phyloP scores from a whole-genome alignment of 148 eudicot genomes.

The Rhododendron kiyosumense region DNA sequence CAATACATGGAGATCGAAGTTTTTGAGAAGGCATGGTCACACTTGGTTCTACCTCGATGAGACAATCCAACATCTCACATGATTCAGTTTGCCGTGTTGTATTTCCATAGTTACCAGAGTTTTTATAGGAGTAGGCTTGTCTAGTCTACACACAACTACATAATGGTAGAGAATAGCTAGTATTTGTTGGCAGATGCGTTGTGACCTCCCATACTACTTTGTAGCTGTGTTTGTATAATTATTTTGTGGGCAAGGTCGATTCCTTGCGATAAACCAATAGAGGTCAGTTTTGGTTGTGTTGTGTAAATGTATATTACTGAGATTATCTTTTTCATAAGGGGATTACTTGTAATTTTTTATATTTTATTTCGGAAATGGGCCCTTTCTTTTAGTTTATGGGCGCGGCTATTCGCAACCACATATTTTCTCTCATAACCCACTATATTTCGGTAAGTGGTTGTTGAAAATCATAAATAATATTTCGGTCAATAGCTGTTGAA shows the following conservation, averaged over 20 bases:
- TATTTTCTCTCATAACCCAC: no score
- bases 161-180: neutral
- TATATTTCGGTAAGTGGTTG: no score
- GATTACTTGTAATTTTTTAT: neutral
- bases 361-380: neutral
- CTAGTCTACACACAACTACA: neutral
- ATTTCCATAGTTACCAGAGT: neutral
- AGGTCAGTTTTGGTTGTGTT: slow-evolving; percentile 5
- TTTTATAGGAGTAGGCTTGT: neutral
- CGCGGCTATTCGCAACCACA: no score
- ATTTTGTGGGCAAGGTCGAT: neutral
- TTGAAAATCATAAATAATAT: no score
- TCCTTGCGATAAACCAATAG: neutral
- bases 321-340: neutral
- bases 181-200: neutral
- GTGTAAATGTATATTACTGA: neutral
- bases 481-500: no score
- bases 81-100: slow-evolving; percentile 8
- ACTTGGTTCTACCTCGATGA: neutral
- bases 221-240: neutral
- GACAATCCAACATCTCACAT: neutral
- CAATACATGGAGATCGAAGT: slow-evolving; percentile 1
- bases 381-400: neutral
- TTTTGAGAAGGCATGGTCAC: neutral
- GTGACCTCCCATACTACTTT: neutral